Evolutionary conservation across 176 grass and related monocot genomes (phyloP).

Genomic region (Rhipidocladum racemiflorum): DNA sequence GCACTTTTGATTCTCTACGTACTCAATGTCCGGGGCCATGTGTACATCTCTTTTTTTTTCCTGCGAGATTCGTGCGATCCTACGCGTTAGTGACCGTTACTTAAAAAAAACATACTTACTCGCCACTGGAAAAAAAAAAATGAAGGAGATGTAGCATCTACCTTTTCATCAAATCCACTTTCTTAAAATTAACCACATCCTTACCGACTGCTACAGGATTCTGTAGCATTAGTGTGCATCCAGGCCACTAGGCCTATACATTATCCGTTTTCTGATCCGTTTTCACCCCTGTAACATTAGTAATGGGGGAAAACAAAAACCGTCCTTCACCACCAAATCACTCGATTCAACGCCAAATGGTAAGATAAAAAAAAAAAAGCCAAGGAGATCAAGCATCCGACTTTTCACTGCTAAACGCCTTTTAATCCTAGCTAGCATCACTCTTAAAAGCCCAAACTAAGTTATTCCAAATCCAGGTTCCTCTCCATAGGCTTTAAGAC

Average conservation of each 20-base stretch:
- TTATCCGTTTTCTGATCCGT: too few species aligned
- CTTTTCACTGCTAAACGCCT: slow-evolving; percentile 2
- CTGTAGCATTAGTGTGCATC: background rate
- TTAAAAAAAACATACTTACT: background rate
- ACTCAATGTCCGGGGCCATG: background rate
- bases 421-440: slow-evolving; percentile 19
- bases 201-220: background rate
- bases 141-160: background rate
- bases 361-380: background rate
- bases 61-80: background rate
- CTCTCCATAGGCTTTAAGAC: slow-evolving; percentile 43
- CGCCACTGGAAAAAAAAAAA: background rate
- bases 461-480: slow-evolving; percentile 39
- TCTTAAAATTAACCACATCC: background rate
- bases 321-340: background rate
- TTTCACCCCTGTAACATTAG: too few species aligned
- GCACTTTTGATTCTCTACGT: background rate
- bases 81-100: background rate
- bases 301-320: background rate
- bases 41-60: background rate
- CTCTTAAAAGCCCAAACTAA: background rate
- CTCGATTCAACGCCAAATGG: background rate
- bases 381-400: background rate
- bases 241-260: background rate
- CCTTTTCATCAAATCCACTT: slow-evolving; percentile 3